Conservation (phyloP, 345 rosid genomes). For the Corchorus olitorius region DNA sequence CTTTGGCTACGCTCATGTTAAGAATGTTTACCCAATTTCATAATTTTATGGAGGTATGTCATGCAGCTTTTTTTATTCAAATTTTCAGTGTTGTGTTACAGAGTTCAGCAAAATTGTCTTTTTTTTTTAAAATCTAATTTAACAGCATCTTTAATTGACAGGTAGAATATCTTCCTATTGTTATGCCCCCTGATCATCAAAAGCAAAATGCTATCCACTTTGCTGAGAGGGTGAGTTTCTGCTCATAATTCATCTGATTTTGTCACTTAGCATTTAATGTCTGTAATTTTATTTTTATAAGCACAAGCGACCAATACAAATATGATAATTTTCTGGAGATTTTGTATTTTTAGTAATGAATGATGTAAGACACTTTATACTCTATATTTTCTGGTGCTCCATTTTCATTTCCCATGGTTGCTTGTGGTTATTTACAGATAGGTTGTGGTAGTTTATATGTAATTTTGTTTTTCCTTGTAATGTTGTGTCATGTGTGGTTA, state of each 20-base stretch:
- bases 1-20: constrained; percentile 83
- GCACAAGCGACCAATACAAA: background rate
- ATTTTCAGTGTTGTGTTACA: constrained; percentile 1
- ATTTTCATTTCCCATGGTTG: background rate
- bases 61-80: constrained; percentile 2
- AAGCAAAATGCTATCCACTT: constrained; percentile 70
- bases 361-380: background rate
- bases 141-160: constrained; percentile 34
- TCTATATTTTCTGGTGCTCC: background rate
- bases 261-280: background rate
- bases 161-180: constrained; percentile 89
- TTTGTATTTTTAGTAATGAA: background rate
- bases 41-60: constrained; percentile 91
- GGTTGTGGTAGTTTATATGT: background rate
- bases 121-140: constrained; percentile 9
- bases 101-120: background rate
- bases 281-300: background rate
- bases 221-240: constrained; percentile 72
- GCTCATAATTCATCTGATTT: constrained; percentile 10
- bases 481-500: constrained; percentile 3
- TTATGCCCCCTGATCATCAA: constrained; percentile 62
- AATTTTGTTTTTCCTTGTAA: constrained; percentile 11
- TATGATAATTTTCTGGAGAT: background rate
- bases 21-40: constrained; percentile 99
- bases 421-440: background rate